Evolutionary conservation across 495 filamentous ascomycete species (phyloP).

Genomic region (Annulohypoxylon maeteangense): DNA sequence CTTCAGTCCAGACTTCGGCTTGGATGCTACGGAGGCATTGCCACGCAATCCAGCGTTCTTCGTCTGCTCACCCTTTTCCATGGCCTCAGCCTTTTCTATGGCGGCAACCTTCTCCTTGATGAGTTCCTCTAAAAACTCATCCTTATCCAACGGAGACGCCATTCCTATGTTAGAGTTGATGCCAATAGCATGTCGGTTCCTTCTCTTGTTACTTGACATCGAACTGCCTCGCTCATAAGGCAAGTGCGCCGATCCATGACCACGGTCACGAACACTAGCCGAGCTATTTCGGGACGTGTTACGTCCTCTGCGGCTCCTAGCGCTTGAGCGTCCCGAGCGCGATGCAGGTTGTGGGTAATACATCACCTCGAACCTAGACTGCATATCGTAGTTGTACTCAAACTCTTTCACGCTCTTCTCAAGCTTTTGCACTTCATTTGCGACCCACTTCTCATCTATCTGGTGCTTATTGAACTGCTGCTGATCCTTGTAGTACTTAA

Average conservation of each 20-base stretch:
- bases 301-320: slow-evolving; percentile 28
- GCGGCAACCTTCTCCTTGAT: slow-evolving; percentile 29
- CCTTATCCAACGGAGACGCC: slow-evolving; percentile 21
- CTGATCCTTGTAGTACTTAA: slow-evolving; percentile 60
- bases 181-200: slow-evolving; percentile 18
- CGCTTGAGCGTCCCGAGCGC: slow-evolving; percentile 29
- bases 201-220: slow-evolving; percentile 2
- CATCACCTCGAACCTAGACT: slow-evolving; percentile 51
- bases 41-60: slow-evolving; percentile 41
- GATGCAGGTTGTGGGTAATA: slow-evolving; percentile 39
- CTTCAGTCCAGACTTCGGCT: slow-evolving; percentile 1
- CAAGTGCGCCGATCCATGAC: background rate
- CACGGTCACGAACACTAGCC: slow-evolving; percentile 16
- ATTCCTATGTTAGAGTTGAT: slow-evolving; percentile 38
- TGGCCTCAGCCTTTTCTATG: slow-evolving; percentile 14
- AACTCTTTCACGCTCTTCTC: slow-evolving; percentile 52
- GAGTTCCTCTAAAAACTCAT: slow-evolving; percentile 25
- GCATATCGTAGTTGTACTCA: slow-evolving; percentile 49
- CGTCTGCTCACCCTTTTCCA: slow-evolving; percentile 27
- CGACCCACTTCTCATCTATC: slow-evolving; percentile 59
- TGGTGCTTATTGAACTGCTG: slow-evolving; percentile 61
- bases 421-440: slow-evolving; percentile 46
- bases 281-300: slow-evolving; percentile 37
- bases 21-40: slow-evolving; percentile 41
- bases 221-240: slow-evolving; percentile 18